These are phyloP conservation scores for Populus deltoides DNA, from an alignment of 345 rosid species.

Conservation along the genomic window DNA sequence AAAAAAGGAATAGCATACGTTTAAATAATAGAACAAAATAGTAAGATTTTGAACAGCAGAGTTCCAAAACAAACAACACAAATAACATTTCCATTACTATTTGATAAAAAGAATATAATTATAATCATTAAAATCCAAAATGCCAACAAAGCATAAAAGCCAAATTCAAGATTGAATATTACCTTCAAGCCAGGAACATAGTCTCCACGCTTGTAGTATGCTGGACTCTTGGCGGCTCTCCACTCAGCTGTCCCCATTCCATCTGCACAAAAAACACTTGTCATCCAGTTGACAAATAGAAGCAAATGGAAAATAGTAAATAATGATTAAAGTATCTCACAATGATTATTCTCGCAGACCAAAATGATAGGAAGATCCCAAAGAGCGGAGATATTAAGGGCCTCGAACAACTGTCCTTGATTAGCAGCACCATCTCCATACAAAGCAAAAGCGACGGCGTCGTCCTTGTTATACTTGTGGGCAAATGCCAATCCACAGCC, in stretches of 20 bases:
- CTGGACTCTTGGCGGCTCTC: constrained; percentile 92
- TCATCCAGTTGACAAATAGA: constrained; percentile 1
- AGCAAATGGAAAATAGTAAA: neutral
- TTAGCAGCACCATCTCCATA: constrained; percentile 99
- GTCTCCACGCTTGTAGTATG: constrained; percentile 96
- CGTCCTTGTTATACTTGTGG: constrained; percentile 86
- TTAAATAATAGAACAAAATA: too few relatives aligned
- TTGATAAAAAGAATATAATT: neutral
- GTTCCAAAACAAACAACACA: neutral
- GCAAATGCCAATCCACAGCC: constrained; percentile 98
- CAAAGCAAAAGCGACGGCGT: constrained; percentile 69
- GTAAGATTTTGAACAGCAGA: neutral
- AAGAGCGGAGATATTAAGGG: constrained; percentile 83
- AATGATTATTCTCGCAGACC: constrained; percentile 97
- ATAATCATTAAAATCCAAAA: neutral
- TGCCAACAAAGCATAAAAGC: neutral
- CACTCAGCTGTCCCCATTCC: constrained; percentile 99
- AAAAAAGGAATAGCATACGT: too few relatives aligned
- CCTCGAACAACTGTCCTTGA: constrained; percentile 96
- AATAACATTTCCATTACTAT: neutral
- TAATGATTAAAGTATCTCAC: constrained; percentile 32
- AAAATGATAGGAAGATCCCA: constrained; percentile 95
- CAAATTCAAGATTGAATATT: neutral
- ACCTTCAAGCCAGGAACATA: constrained; percentile 98
- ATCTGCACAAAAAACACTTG: constrained; percentile 41